A percentile compares a stretch with the other conserved stretches of the same genome.
These are phyloP conservation scores for Vigna radiata DNA, from an alignment of 306 rosid genomes.

Conservation along the genomic window DNA sequence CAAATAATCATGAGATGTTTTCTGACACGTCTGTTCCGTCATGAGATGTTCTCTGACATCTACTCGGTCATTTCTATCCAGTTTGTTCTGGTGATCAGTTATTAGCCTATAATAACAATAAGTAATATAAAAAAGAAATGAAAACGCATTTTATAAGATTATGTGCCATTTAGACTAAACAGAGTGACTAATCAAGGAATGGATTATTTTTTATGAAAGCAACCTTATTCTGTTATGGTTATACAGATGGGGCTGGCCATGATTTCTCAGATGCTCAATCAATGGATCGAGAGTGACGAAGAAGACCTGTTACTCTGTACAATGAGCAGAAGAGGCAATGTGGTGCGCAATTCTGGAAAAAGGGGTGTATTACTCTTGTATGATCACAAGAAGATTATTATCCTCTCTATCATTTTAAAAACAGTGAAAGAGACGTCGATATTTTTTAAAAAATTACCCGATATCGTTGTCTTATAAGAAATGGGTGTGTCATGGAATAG, in stretches of 20 bases:
- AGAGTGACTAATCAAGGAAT: not conserved
- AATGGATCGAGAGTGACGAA: slow-evolving; percentile 62
- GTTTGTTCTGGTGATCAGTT: too few species aligned
- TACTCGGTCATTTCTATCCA: too few species aligned
- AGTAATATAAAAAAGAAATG: not conserved
- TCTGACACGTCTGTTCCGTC: too few species aligned
- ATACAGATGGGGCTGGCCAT: slow-evolving; percentile 68
- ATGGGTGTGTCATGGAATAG: too few species aligned
- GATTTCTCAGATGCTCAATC: slow-evolving; percentile 66
- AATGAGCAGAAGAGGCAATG: slow-evolving; percentile 35
- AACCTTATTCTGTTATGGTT: not conserved
- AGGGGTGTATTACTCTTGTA: slow-evolving; percentile 52
- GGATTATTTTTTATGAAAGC: not conserved
- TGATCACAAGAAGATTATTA: slow-evolving; percentile 43
- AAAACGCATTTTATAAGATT: not conserved
- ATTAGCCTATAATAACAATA: too few species aligned
- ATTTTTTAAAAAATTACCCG: too few species aligned
- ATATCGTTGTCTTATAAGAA: too few species aligned
- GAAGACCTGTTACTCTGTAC: slow-evolving; percentile 22
- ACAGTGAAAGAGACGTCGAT: too few species aligned
- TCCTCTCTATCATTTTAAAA: slow-evolving; percentile 43
- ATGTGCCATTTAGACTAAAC: slow-evolving; percentile 10
- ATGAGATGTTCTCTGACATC: too few species aligned
- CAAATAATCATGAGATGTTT: too few species aligned
- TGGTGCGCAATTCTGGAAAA: slow-evolving; percentile 25